A percentile compares a stretch with the other conserved stretches of the same genome.
phyloP scores from a whole-genome alignment of 768 basidiomycete genomes.

The Pleurotus giganteus region DNA sequence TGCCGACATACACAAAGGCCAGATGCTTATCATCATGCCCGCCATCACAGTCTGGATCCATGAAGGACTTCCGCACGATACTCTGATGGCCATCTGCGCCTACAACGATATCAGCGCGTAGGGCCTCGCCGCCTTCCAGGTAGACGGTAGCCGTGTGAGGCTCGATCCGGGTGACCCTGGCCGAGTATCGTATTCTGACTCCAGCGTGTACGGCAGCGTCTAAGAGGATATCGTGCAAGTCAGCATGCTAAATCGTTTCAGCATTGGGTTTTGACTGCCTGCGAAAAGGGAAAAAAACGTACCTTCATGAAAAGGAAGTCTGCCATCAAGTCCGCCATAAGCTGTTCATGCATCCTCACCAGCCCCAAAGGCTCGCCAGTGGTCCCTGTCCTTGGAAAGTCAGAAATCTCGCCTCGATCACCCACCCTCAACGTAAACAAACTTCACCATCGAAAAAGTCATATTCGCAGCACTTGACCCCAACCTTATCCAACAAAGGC shows the following conservation, averaged over 20 bases:
- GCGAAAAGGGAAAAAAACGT: conserved; percentile 14
- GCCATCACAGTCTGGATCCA: conserved; percentile 24
- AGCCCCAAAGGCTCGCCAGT: conserved; percentile 42
- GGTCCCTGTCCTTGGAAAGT: conserved; percentile 31
- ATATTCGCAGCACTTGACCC: conserved; percentile 30
- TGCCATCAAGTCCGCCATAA: conserved; percentile 38
- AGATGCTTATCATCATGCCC: conserved; percentile 25
- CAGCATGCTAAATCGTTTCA: conserved; percentile 40
- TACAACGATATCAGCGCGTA: conserved; percentile 52
- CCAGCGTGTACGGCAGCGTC: conserved; percentile 46
- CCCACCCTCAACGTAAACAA: neutral
- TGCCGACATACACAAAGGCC: conserved; percentile 20
- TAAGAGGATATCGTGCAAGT: conserved; percentile 47
- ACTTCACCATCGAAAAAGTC: conserved; percentile 24
- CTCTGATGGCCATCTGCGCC: conserved; percentile 59
- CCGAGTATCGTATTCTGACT: conserved; percentile 42
- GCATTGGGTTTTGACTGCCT: neutral
- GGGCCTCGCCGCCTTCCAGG: conserved; percentile 37
- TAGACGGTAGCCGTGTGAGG: conserved; percentile 30
- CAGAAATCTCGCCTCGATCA: neutral
- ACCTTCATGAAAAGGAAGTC: conserved; percentile 30
- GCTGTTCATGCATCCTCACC: conserved; percentile 45
- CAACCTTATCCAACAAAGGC: conserved; percentile 37
- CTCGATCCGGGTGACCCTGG: conserved; percentile 31
- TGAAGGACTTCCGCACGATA: conserved; percentile 27